Evolutionary conservation across 495 filamentous ascomycete species (phyloP).

Genomic region (Bacidia rubella): DNA sequence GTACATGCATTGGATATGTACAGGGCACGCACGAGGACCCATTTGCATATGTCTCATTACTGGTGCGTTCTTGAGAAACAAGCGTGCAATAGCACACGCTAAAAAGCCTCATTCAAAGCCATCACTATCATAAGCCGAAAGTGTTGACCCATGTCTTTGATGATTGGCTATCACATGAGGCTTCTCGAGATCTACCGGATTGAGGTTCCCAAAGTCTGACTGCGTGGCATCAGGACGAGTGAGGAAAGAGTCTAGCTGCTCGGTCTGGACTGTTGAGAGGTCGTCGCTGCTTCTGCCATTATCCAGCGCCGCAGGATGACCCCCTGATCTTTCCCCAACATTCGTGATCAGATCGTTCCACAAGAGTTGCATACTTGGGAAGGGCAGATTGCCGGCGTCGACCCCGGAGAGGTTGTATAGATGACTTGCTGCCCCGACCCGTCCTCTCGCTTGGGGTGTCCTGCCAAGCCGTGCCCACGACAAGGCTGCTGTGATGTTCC

Average conservation of each 20-base stretch:
- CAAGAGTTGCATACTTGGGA: constrained; percentile 13
- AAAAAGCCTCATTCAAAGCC: background rate
- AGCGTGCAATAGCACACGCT: background rate
- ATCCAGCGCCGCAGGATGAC: too few species aligned
- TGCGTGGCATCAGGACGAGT: background rate
- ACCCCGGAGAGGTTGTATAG: constrained; percentile 1
- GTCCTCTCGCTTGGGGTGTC: constrained; percentile 3
- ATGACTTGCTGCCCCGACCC: constrained; percentile 8
- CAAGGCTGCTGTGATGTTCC: constrained; percentile 73
- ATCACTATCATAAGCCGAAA: background rate
- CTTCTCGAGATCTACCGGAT: background rate
- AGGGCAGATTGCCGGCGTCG: constrained; percentile 3
- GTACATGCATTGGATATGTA: too few species aligned
- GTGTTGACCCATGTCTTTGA: background rate
- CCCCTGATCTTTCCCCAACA: too few species aligned
- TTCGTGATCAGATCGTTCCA: constrained; percentile 7
- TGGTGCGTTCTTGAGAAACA: background rate
- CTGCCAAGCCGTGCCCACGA: constrained; percentile 55
- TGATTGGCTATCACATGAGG: background rate
- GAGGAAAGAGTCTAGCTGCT: background rate
- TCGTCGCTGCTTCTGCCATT: background rate
- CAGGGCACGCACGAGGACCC: too few species aligned
- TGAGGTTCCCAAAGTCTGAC: background rate
- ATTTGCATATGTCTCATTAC: too few species aligned
- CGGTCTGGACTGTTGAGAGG: background rate